Evolutionary conservation across 305 asterid genomes (phyloP).

Genomic region (Fraxinus albicans): DNA sequence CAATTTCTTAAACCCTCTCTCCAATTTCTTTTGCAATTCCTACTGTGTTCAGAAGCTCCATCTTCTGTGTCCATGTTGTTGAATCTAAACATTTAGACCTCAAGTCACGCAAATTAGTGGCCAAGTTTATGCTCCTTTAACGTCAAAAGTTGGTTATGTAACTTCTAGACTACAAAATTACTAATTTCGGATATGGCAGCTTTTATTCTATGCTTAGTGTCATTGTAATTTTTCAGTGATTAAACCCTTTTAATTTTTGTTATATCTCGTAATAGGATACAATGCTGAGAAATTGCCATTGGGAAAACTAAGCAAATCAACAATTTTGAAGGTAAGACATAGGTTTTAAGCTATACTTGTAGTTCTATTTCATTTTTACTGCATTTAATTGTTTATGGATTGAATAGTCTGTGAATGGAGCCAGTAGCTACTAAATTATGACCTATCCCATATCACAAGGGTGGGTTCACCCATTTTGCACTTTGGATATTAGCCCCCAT

Average conservation of each 20-base stretch:
- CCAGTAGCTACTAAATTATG: background rate
- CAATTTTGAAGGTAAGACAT: constrained; percentile 70
- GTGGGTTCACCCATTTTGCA: background rate
- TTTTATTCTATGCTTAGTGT: background rate
- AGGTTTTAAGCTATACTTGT: background rate
- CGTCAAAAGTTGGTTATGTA: constrained; percentile 18
- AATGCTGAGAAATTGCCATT: constrained; percentile 92
- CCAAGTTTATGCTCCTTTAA: background rate
- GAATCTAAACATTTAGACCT: background rate
- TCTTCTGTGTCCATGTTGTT: background rate
- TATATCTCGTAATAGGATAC: constrained; percentile 56
- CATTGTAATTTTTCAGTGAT: constrained; percentile 13
- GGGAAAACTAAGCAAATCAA: constrained; percentile 91
- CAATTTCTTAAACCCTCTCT: constrained; percentile 11
- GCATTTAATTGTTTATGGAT: background rate
- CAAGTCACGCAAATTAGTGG: background rate
- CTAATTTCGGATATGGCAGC: constrained; percentile 8
- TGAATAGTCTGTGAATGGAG: background rate
- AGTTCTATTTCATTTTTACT: constrained; percentile 3
- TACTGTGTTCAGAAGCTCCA: background rate
- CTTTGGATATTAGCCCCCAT: background rate
- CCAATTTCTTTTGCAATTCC: constrained; percentile 1
- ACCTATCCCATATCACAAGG: background rate
- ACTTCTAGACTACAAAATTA: background rate
- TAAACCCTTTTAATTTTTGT: constrained; percentile 12